phyloP scores from a whole-genome alignment of 2,329 filamentous ascomycete genomes.

The Verticillium albo-atrum region DNA sequence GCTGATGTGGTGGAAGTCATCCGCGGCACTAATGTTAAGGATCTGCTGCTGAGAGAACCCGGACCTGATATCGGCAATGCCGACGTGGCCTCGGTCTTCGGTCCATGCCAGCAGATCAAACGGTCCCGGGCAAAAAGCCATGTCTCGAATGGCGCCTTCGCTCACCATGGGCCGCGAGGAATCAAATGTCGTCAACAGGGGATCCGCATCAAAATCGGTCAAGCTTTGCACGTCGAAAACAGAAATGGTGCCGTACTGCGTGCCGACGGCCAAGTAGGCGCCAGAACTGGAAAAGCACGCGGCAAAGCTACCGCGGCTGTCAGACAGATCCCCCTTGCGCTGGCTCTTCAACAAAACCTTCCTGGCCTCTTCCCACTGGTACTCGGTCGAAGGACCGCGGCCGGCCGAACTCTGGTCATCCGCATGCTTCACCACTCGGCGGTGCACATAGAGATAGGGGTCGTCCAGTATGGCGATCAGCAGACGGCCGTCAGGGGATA shows the following conservation, averaged over 20 bases:
- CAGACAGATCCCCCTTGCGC: slow-evolving; percentile 45
- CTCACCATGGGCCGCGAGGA: slow-evolving; percentile 70
- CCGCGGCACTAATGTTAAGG: slow-evolving; percentile 57
- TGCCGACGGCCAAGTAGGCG: slow-evolving; percentile 68
- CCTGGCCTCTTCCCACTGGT: slow-evolving; percentile 47
- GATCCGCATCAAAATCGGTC: slow-evolving; percentile 39
- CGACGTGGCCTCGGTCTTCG: slow-evolving; percentile 75
- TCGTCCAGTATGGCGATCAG: slow-evolving; percentile 85
- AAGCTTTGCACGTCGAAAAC: slow-evolving; percentile 60
- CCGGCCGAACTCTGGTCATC: slow-evolving; percentile 15
- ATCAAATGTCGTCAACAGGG: slow-evolving; percentile 70
- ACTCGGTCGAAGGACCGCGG: slow-evolving; percentile 21
- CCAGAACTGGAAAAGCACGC: slow-evolving; percentile 73
- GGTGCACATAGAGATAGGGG: slow-evolving; percentile 79
- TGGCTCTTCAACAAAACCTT: slow-evolving; percentile 56
- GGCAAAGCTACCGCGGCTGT: slow-evolving; percentile 68
- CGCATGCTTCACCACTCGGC: slow-evolving; percentile 38
- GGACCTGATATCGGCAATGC: slow-evolving; percentile 67
- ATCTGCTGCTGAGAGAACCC: slow-evolving; percentile 66
- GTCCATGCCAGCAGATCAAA: slow-evolving; percentile 93
- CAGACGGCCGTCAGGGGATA: slow-evolving; percentile 81
- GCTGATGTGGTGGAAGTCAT: slow-evolving; percentile 51
- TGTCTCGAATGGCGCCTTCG: slow-evolving; percentile 78
- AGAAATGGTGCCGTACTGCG: slow-evolving; percentile 75
- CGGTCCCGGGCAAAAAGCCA: slow-evolving; percentile 86